phyloP scores from a whole-genome alignment of 139 green algal species.

The Desmodesmus armatus region DNA sequence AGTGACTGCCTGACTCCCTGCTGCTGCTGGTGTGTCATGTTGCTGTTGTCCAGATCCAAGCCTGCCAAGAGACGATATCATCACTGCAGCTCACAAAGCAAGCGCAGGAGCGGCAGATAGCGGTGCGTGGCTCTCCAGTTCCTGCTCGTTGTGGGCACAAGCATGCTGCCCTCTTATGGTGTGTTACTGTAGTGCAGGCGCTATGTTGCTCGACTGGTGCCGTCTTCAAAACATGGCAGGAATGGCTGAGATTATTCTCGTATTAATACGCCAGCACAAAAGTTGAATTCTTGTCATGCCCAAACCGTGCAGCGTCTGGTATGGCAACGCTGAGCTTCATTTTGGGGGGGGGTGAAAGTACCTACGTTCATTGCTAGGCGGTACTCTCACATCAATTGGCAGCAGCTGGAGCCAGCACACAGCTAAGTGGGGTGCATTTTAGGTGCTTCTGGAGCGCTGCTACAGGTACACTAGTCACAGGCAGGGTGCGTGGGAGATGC shows the following conservation, averaged over 20 bases:
- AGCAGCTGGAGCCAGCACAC: too few species aligned
- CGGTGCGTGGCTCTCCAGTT: neutral
- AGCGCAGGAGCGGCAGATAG: neutral
- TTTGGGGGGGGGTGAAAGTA: too few species aligned
- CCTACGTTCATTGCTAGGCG: too few species aligned
- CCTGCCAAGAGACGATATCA: neutral
- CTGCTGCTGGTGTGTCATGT: neutral
- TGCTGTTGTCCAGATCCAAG: neutral
- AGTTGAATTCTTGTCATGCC: too few species aligned
- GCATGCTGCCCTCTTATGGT: neutral
- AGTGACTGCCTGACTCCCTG: neutral
- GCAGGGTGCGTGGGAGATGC: too few species aligned
- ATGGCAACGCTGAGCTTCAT: too few species aligned
- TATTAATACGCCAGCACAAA: neutral
- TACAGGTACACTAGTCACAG: too few species aligned
- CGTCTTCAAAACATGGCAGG: neutral
- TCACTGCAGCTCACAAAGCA: neutral
- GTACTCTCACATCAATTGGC: too few species aligned
- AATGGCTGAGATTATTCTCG: neutral
- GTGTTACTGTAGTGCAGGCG: neutral
- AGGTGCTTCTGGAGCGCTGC: too few species aligned
- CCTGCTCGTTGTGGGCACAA: neutral
- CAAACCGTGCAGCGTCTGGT: too few species aligned
- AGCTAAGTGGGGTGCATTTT: too few species aligned
- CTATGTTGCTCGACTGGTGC: neutral